Conservation (phyloP, 176 grass and related monocot species). For the Aegilops umbellulata region DNA sequence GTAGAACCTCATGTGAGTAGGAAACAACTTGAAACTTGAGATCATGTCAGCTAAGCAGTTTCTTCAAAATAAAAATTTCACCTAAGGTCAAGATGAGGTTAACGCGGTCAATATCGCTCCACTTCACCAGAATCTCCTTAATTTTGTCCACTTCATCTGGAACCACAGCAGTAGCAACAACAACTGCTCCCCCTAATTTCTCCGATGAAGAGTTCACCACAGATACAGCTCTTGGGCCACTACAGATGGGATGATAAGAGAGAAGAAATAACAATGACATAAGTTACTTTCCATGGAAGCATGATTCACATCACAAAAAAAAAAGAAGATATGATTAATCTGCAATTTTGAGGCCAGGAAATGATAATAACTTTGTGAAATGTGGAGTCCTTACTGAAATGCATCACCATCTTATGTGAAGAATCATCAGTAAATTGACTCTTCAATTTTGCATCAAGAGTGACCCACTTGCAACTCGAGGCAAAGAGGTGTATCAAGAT, state of each 20-base stretch:
- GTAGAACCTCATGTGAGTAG: not conserved
- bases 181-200: constrained; percentile 68
- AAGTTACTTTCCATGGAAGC: not conserved
- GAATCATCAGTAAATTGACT: constrained; percentile 25
- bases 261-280: not conserved
- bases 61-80: not conserved
- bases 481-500: constrained; percentile 89
- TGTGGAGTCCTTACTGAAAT: constrained; percentile 39
- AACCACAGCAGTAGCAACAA: constrained; percentile 81
- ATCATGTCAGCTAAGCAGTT: not conserved
- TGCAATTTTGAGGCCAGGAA: not conserved
- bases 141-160: constrained; percentile 93
- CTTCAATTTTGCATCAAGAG: constrained; percentile 70
- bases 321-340: not conserved
- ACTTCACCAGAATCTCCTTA: constrained; percentile 54
- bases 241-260: constrained; percentile 21
- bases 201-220: constrained; percentile 86
- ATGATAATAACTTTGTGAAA: not conserved
- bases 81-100: constrained; percentile 95
- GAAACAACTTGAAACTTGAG: no score
- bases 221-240: constrained; percentile 85
- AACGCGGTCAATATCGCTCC: constrained; percentile 68
- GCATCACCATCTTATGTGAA: constrained; percentile 42
- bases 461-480: constrained; percentile 63
- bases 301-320: not conserved